Conservation (phyloP, 306 rosid species). For the Fragaria nilgerrensis region DNA sequence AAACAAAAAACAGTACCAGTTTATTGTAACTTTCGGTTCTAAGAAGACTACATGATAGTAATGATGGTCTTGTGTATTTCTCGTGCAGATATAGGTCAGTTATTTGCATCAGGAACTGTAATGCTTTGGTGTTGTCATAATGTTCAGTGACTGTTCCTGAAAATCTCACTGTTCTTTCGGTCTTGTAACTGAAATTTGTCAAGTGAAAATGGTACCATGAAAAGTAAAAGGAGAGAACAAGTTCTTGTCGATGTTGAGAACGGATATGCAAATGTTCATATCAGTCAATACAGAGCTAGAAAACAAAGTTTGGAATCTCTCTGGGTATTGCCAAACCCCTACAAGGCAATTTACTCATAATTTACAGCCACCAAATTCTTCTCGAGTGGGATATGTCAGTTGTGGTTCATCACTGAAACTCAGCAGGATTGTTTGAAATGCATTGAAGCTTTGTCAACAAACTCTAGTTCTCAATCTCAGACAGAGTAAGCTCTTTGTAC, state of each 20-base stretch:
- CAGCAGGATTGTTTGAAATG: not conserved
- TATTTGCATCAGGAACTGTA: not conserved
- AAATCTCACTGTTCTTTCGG: not conserved
- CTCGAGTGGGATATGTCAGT: not conserved
- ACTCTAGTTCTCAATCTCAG: slow-evolving; percentile 44
- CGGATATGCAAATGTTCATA: not conserved
- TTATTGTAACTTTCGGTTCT: not conserved
- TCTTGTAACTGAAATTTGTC: not conserved
- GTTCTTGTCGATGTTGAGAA: not conserved
- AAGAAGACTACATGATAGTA: not conserved
- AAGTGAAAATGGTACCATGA: not conserved
- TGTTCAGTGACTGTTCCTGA: not conserved
- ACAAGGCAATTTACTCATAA: not conserved
- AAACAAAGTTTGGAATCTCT: not conserved
- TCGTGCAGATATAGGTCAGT: not conserved
- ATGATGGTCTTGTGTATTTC: not conserved
- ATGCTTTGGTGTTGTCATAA: not conserved
- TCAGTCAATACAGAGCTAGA: not conserved
- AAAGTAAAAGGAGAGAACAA: not conserved
- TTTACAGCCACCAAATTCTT: not conserved
- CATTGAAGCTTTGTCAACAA: slow-evolving; percentile 6
- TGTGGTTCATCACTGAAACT: not conserved
- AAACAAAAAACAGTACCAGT: not conserved
- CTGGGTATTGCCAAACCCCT: slow-evolving; percentile 2
- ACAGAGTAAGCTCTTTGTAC: slow-evolving; percentile 53